phyloP scores from a whole-genome alignment of 2,329 filamentous ascomycete species.

The Lasiodiplodia sp. region DNA sequence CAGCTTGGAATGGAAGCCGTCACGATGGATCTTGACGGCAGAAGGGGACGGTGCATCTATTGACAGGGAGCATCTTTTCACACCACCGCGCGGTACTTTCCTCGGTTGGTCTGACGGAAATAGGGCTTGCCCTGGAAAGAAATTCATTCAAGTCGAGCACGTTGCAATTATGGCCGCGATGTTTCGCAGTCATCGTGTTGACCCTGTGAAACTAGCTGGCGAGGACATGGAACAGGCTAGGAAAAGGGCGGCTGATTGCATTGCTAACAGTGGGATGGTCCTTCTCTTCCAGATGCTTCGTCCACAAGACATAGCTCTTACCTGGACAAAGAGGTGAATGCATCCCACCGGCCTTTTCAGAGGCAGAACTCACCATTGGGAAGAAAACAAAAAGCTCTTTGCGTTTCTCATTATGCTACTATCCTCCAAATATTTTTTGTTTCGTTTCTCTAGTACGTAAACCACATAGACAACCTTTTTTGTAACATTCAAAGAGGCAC shows the following conservation, averaged over 20 bases:
- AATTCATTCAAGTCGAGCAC: conserved; percentile 38
- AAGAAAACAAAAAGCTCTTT: too few species aligned
- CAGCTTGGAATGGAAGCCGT: conserved; percentile 41
- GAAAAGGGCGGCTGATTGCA: conserved; percentile 20
- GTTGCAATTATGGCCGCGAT: conserved; percentile 34
- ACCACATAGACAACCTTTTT: too few species aligned
- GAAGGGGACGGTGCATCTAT: conserved; percentile 1
- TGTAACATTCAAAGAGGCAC: too few species aligned
- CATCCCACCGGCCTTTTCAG: too few species aligned
- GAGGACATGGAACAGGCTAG: conserved; percentile 33
- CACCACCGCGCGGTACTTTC: conserved; percentile 31
- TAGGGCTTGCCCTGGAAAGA: conserved; percentile 37
- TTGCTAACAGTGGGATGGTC: conserved; percentile 32
- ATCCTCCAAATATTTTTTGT: too few species aligned
- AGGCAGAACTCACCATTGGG: too few species aligned
- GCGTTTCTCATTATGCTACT: too few species aligned
- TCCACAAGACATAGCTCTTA: conserved; percentile 31
- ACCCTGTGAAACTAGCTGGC: conserved; percentile 29
- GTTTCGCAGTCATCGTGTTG: conserved; percentile 33
- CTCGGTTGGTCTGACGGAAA: conserved; percentile 35
- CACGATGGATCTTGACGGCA: conserved; percentile 42
- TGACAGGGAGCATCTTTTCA: conserved; percentile 23
- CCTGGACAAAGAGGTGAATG: conserved; percentile 18
- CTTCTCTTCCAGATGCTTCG: conserved; percentile 35
- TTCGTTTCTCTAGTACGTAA: too few species aligned